A percentile compares a stretch with the other conserved stretches of the same genome.
These are phyloP conservation scores for Aspergillus puulaauensis DNA, from an alignment of 2,329 filamentous ascomycete genomes.

Conservation along the genomic window DNA sequence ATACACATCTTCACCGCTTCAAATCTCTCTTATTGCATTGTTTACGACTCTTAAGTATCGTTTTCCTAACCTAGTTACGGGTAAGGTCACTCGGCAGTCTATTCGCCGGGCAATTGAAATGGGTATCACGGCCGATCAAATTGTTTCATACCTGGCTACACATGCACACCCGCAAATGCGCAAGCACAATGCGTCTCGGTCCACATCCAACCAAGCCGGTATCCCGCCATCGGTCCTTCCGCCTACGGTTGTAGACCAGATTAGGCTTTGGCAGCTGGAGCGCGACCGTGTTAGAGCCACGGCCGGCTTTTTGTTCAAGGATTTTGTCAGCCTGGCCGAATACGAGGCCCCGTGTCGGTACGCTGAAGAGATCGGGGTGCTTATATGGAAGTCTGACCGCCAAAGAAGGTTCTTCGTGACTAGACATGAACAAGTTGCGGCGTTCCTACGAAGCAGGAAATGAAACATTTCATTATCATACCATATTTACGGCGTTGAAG, in stretches of 20 bases:
- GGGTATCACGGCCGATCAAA: conserved; percentile 93
- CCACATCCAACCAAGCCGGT: conserved; percentile 39
- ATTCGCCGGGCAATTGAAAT: conserved; percentile 82
- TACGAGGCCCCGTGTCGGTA: conserved; percentile 58
- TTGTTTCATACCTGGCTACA: conserved; percentile 86
- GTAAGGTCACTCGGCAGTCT: conserved; percentile 83
- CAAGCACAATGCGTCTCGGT: conserved; percentile 50
- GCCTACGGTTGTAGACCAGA: conserved; percentile 95
- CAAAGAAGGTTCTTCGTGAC: conserved; percentile 88
- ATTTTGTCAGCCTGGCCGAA: conserved; percentile 72
- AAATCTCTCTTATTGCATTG: conserved; percentile 89
- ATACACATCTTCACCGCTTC: conserved; percentile 89
- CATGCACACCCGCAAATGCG: conserved; percentile 96
- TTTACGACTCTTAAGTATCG: conserved; percentile 86
- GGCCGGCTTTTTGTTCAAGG: conserved; percentile 82
- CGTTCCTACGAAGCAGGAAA: conserved; percentile 69
- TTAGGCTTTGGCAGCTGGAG: conserved; percentile 95
- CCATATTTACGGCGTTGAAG: neutral
- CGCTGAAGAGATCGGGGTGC: conserved; percentile 84
- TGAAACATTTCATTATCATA: conserved; percentile 7
- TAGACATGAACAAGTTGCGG: conserved; percentile 82
- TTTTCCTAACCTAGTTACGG: conserved; percentile 91
- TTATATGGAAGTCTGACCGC: conserved; percentile 80
- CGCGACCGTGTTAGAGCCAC: conserved; percentile 89
- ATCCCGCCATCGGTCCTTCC: conserved; percentile 69